These are phyloP conservation scores for Metschnikowia corniflorae DNA, from an alignment of 805 yeast species.

Conservation along the genomic window DNA sequence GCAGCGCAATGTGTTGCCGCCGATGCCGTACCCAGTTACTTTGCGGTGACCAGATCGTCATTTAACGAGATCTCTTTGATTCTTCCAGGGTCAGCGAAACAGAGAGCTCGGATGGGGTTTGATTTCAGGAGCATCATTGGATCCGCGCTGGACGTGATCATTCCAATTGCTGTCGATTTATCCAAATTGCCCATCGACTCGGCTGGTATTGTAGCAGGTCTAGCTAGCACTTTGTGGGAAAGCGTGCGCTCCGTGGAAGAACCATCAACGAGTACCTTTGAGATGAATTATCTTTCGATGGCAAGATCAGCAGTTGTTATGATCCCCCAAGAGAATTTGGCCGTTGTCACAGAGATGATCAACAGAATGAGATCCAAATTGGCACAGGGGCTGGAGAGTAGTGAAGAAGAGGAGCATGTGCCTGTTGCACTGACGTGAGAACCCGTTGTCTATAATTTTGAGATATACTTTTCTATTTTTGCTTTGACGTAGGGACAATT, in stretches of 20 bases:
- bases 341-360: conserved; percentile 23
- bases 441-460: neutral
- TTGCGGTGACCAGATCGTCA: conserved; percentile 52
- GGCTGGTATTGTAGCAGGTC: conserved; percentile 65
- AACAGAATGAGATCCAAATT: conserved; percentile 2
- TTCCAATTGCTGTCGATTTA: conserved; percentile 57
- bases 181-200: conserved; percentile 52
- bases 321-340: conserved; percentile 50
- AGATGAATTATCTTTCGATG: conserved; percentile 58
- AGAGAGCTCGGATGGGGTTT: conserved; percentile 38
- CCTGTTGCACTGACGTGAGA: too few species aligned
- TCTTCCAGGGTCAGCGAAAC: conserved; percentile 39
- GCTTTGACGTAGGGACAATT: neutral
- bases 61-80: conserved; percentile 48
- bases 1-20: conserved; percentile 38
- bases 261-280: conserved; percentile 27
- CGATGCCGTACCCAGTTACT: conserved; percentile 39
- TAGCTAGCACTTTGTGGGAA: conserved; percentile 48
- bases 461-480: neutral
- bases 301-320: conserved; percentile 58
- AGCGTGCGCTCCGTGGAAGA: conserved; percentile 22
- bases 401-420: neutral
- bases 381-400: neutral
- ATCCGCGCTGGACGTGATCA: conserved; percentile 51
- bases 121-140: conserved; percentile 46